These are phyloP conservation scores for Mycocentrospora acerina DNA, from an alignment of 2,329 filamentous ascomycete genomes.

Conservation along the genomic window DNA sequence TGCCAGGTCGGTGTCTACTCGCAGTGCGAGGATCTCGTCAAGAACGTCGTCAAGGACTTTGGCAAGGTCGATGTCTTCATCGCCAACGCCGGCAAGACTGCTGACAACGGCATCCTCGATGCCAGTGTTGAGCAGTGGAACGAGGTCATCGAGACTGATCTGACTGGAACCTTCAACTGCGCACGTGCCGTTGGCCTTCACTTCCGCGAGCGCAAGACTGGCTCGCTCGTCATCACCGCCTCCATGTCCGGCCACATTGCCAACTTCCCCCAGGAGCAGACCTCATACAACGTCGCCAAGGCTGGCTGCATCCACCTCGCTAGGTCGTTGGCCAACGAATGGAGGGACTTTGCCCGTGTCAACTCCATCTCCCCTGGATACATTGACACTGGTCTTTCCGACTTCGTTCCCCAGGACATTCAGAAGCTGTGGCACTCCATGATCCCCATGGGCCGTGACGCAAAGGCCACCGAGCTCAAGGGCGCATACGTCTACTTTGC, in stretches of 20 bases:
- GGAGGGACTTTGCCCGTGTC: constrained; percentile 68
- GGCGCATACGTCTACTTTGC: constrained; percentile 80
- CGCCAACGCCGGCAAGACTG: constrained; percentile 71
- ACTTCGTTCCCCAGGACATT: constrained; percentile 66
- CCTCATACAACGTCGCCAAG: constrained; percentile 55
- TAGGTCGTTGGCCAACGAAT: constrained; percentile 66
- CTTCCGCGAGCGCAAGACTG: constrained; percentile 66
- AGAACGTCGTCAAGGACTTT: constrained; percentile 67
- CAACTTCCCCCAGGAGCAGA: constrained; percentile 75
- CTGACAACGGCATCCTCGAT: constrained; percentile 68
- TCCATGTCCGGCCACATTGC: constrained; percentile 79
- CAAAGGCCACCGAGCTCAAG: constrained; percentile 74
- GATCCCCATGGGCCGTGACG: constrained; percentile 79
- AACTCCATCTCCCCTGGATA: constrained; percentile 70
- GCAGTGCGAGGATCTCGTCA: constrained; percentile 58
- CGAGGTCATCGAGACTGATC: constrained; percentile 79
- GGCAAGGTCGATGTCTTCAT: constrained; percentile 68
- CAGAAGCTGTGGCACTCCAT: constrained; percentile 75
- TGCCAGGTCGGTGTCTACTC: constrained; percentile 61
- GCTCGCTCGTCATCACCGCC: constrained; percentile 67
- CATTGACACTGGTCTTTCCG: constrained; percentile 67
- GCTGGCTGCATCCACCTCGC: constrained; percentile 67
- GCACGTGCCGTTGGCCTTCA: constrained; percentile 85
- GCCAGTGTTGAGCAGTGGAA: constrained; percentile 71
- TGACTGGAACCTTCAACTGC: constrained; percentile 85